Evolutionary conservation across 2,329 filamentous ascomycete species (phyloP), one percentile per base, ranked within the genome.

Genomic region (Cladosporium sp.): DNA sequence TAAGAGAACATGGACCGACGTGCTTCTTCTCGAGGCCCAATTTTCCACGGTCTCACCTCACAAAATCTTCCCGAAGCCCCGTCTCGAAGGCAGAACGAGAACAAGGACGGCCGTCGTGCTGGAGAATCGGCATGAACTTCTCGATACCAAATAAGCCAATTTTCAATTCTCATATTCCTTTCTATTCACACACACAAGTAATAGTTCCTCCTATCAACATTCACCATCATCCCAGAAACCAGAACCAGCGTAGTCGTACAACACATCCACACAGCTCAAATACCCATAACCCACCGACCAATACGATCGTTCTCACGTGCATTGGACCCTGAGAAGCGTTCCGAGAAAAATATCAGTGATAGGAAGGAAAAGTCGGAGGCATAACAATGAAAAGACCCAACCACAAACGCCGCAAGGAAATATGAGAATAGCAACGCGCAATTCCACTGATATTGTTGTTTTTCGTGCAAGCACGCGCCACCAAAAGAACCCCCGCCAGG

Each of bases 131-230:
- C 28, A 4, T 4, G 28, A 30, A 30, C 28, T 30, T 4, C 28
- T 30, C 28, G 28, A 6, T 21, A 47, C 2, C 7, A 21, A 24
- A 47, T 18, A 24, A 47, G n/a, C 41, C 41, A 47, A 21, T 21
- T 44, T 44, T 47, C n/a, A 24, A 47, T 47, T 47, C n/a, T 52
- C 52, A 30, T 55, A 34, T 30, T 30, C 18, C 52, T 55, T 34
- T 21, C 52, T 55, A 55, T 55, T 55, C 52, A 55, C 52, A 55
- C 52, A 55, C n/a, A 55, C 30, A 55, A 21, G n/a, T 14, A 21
- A 32, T 11, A 11, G 3, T 55, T 14, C 28, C 15, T 30, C 52
- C 18, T 21, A 55, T 55, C 52, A 30, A 55, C 28, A 55, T 55
- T 21, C 12, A 52, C 49, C 52, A 32, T 24, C 28, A 7, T n/a